These are phyloP conservation scores for Parafenestella ontariensis DNA, from an alignment of 2,329 filamentous ascomycete species.

Conservation along the genomic window DNA sequence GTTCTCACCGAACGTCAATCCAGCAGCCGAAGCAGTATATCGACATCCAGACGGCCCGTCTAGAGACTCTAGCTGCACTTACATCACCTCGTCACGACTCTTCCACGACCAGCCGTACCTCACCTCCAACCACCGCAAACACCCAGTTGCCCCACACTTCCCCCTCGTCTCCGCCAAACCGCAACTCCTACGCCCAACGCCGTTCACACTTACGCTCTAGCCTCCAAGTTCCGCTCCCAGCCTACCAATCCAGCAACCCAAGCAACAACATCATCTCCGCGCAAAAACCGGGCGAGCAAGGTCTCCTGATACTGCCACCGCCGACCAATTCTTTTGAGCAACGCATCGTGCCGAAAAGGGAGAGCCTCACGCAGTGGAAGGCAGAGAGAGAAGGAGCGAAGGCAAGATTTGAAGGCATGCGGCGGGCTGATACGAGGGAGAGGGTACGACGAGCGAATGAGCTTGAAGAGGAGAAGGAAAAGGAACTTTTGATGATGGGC, in stretches of 20 bases:
- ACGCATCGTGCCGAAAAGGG: conserved; percentile 21
- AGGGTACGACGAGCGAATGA: conserved; percentile 38
- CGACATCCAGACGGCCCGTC: conserved; percentile 1
- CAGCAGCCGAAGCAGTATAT: not conserved
- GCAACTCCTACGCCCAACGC: not conserved
- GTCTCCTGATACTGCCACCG: not conserved
- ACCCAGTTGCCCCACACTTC: not conserved
- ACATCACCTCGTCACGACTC: not conserved
- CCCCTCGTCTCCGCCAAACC: not conserved
- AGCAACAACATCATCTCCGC: not conserved
- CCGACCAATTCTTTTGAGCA: not conserved
- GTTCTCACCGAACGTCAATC: not conserved
- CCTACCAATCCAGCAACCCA: not conserved
- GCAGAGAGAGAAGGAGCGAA: conserved; percentile 29
- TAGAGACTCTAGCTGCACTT: conserved; percentile 6
- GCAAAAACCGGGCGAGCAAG: not conserved
- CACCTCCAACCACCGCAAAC: not conserved
- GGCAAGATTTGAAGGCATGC: conserved; percentile 3
- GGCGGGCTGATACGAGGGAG: conserved; percentile 30
- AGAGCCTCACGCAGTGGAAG: conserved; percentile 33
- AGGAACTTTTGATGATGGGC: conserved; percentile 23
- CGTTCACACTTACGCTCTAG: not conserved
- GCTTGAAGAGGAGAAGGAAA: conserved; percentile 33
- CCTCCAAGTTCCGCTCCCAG: conserved; percentile 1
- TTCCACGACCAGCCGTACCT: not conserved